A percentile compares a stretch with the other conserved stretches of the same genome.
phyloP scores from a whole-genome alignment of 345 rosid species.

The Rhodamnia argentea region DNA sequence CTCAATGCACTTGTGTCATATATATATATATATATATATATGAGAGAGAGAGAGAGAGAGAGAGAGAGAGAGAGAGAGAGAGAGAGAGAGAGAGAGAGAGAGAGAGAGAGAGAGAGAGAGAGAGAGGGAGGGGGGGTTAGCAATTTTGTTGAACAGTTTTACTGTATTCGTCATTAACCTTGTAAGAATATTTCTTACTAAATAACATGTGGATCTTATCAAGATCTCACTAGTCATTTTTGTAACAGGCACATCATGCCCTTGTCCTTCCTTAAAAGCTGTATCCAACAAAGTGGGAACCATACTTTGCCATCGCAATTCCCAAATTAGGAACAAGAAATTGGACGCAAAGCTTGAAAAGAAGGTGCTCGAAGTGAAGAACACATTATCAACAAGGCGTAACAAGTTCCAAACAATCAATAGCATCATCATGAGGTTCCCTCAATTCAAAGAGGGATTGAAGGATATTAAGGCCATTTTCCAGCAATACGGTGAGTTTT shows the following conservation, averaged over 20 bases:
- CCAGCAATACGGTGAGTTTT: constrained; percentile 49
- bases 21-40: too few species aligned
- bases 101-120: too few species aligned
- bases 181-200: not conserved
- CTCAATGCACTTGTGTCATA: too few species aligned
- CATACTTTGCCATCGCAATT: constrained; percentile 36
- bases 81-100: too few species aligned
- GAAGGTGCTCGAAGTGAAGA: constrained; percentile 61
- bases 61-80: too few species aligned
- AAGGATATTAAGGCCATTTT: constrained; percentile 56
- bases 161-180: not conserved
- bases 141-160: not conserved
- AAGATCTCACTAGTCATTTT: not conserved
- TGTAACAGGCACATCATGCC: constrained; percentile 15
- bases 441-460: constrained; percentile 50
- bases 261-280: constrained; percentile 24
- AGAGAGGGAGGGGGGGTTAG: too few species aligned
- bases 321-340: constrained; percentile 42
- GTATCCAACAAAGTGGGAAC: constrained; percentile 24
- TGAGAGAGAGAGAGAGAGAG: too few species aligned
- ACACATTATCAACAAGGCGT: constrained; percentile 21
- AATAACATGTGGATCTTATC: not conserved
- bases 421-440: constrained; percentile 66
- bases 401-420: constrained; percentile 48
- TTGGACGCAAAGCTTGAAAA: constrained; percentile 59